Percentiles rank a stretch among this genome's conserved stretches.
phyloP scores from a whole-genome alignment of 371 early-diverging fungal species.

The Mucor velutinosus region DNA sequence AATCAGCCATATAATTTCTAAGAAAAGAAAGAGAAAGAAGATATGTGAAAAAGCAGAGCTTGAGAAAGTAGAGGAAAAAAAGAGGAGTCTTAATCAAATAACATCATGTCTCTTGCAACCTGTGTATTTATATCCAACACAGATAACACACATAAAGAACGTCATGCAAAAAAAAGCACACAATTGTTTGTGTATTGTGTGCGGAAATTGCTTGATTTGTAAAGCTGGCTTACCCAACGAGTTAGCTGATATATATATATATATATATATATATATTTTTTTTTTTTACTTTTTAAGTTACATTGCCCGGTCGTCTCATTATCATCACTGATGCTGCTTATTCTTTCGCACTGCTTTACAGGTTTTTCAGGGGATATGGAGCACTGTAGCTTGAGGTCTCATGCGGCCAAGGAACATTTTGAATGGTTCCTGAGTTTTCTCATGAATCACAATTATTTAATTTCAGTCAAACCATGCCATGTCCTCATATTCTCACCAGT shows the following conservation, averaged over 20 bases:
- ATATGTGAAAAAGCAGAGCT: not conserved
- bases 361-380: not conserved
- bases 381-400: not conserved
- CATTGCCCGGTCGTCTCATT: slow-evolving; percentile 6
- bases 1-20: slow-evolving; percentile 23
- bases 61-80: not conserved
- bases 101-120: not conserved
- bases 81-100: not conserved
- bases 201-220: not conserved
- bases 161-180: slow-evolving; percentile 10
- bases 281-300: slow-evolving; percentile 3
- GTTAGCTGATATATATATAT: not conserved
- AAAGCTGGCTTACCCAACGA: not conserved
- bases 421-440: not conserved
- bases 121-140: not conserved
- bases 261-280: too few species aligned
- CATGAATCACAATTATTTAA: not conserved
- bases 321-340: not conserved
- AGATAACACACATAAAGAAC: not conserved
- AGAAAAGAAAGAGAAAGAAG: not conserved
- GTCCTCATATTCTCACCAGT: not conserved
- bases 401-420: not conserved
- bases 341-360: not conserved
- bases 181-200: not conserved
- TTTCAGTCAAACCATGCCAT: not conserved